Base-by-base conservation (phyloP, 2,329 filamentous ascomycete genomes). In the Penicillium olsonii region DNA sequence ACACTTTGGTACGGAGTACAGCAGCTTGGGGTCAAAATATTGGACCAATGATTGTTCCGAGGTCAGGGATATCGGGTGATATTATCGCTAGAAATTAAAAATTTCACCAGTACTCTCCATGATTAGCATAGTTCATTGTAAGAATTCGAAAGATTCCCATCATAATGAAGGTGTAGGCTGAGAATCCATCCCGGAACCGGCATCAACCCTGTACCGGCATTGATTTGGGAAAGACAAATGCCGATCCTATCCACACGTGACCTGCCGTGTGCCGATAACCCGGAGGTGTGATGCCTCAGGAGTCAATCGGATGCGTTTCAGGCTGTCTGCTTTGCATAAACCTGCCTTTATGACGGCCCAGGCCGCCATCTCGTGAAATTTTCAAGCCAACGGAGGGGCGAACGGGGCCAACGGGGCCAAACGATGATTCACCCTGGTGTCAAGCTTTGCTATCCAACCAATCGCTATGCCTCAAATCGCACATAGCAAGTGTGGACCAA, bases 361-460 rank as follows among this genome's bases (percentile, higher is more conserved):
- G 8, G 35, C 47, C 46, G 46, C 46, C 41, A 17, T 15, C 6
- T 39, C 6, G 19, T 38, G 10, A 34, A 26, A 26, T 20, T 49
- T 33, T 31, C 29, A 15, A 26, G 24, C 22, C 20, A 11, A 7
- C 2, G 38, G 17, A 35, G 46, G 27, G 35, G 26, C 47, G 27
- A 26, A 49, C 39, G 41, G 27, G 19, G 26, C 47, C 34, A 26
- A 49, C 39, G 41, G 27, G 19, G 18, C n/a, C 22, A 22, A 5
- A 18, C 22, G 22, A 17, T 6, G 31, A 17, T 14, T 22, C 12
- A 27, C n/a, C 4, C 12, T 24, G 9, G 17, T 37, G 34, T 27
- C 41, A 45, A 48, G 45, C 45, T 45, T 49, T 39, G 14, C 9
- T 1, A 33, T 37, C 6, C 6, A 26, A 15, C 46, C 34, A 49